A percentile compares a stretch with the other conserved stretches of the same genome.
Evolutionary conservation across 768 basidiomycete genomes (phyloP).

Genomic region (Suillus spraguei): DNA sequence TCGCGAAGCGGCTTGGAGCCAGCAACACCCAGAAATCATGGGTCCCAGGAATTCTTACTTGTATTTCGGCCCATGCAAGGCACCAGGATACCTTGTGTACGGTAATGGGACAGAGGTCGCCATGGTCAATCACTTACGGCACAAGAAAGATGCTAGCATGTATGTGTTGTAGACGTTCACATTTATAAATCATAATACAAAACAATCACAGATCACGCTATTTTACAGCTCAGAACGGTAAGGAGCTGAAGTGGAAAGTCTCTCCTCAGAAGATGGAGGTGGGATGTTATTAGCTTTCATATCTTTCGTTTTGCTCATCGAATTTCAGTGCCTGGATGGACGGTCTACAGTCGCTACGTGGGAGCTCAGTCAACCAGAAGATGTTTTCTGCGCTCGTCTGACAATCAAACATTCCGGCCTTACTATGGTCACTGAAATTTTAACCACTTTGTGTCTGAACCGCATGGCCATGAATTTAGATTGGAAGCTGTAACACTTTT

Average conservation of each 20-base stretch:
- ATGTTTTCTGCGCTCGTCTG: conserved; percentile 60
- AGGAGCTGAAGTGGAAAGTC: conserved; percentile 77
- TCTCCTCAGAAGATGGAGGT: conserved; percentile 70
- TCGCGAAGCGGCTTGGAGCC: conserved; percentile 67
- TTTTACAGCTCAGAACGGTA: conserved; percentile 70
- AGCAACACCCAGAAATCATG: conserved; percentile 70
- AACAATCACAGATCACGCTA: conserved; percentile 60
- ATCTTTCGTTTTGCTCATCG: conserved; percentile 6
- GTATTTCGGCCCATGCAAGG: conserved; percentile 68
- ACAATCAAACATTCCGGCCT: conserved; percentile 61
- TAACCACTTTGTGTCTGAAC: conserved; percentile 75
- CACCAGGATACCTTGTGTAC: conserved; percentile 67
- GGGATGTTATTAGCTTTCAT: conserved; percentile 18
- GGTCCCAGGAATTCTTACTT: conserved; percentile 80
- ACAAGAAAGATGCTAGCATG: conserved; percentile 64
- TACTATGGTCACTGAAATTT: conserved; percentile 70
- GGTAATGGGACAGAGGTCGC: conserved; percentile 59
- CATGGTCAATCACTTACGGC: conserved; percentile 61
- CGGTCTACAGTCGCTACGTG: conserved; percentile 65
- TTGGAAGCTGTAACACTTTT: conserved; percentile 41
- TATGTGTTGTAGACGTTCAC: conserved; percentile 41
- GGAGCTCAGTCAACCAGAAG: conserved; percentile 61
- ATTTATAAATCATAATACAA: not conserved
- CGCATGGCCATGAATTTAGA: conserved; percentile 64
- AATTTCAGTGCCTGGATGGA: conserved; percentile 61